Evolutionary conservation across 371 early-diverging fungal species (phyloP).

Genomic region (Capillidium heterosporum): DNA sequence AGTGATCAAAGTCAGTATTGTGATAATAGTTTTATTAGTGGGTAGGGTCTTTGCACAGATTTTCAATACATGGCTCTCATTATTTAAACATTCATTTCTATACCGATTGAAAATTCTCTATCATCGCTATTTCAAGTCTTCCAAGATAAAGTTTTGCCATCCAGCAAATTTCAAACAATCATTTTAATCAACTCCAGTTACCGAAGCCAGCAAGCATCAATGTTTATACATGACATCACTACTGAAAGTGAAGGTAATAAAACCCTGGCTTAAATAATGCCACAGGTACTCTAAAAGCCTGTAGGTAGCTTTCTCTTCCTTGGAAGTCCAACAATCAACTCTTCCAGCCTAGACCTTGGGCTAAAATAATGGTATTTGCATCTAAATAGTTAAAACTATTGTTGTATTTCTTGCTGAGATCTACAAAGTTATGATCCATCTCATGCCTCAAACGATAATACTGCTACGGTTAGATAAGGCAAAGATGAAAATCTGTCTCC

Average conservation of each 20-base stretch:
- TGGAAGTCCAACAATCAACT: constrained; percentile 25
- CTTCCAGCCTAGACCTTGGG: constrained; percentile 17
- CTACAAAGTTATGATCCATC: constrained; percentile 30
- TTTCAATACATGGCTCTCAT: constrained; percentile 15
- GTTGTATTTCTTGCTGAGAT: constrained; percentile 37
- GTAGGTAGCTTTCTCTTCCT: constrained; percentile 19
- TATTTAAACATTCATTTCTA: constrained; percentile 15
- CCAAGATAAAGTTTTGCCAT: constrained; percentile 25
- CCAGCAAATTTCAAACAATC: constrained; percentile 17
- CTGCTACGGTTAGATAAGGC: constrained; percentile 28
- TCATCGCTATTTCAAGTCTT: constrained; percentile 22
- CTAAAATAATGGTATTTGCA: constrained; percentile 21
- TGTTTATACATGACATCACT: constrained; percentile 21
- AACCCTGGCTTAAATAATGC: constrained; percentile 31
- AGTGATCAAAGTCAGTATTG: constrained; percentile 13
- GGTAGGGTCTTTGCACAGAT: not conserved
- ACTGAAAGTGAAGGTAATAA: constrained; percentile 21
- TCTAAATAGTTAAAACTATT: constrained; percentile 34
- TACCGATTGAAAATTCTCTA: constrained; percentile 24
- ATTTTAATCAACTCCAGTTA: constrained; percentile 25
- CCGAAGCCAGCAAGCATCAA: constrained; percentile 25
- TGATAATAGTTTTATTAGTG: not conserved
- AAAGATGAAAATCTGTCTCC: constrained; percentile 48
- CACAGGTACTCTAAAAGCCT: constrained; percentile 26
- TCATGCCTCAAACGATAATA: constrained; percentile 34